phyloP scores from a whole-genome alignment of 1,284 basidiomycete genomes.

The Taiwanofungus camphoratus region DNA sequence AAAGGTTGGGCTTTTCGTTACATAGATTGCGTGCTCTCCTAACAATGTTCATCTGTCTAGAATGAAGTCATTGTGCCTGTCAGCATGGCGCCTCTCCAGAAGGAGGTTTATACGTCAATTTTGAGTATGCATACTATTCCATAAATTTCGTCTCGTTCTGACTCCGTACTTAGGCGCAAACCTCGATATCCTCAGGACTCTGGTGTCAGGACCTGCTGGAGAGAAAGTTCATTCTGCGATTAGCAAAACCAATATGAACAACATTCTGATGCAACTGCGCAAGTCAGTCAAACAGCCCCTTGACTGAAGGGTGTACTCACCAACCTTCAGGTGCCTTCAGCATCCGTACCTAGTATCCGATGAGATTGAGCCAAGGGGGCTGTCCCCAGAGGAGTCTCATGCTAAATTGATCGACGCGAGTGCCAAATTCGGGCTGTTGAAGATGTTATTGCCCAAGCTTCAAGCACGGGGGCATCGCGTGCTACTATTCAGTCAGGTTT shows the following conservation, averaged over 20 bases:
- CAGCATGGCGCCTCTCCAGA: constrained; percentile 85
- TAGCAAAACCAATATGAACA: constrained; percentile 56
- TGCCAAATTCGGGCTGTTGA: constrained; percentile 84
- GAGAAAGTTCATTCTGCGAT: constrained; percentile 30
- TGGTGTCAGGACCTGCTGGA: constrained; percentile 36
- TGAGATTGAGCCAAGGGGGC: constrained; percentile 73
- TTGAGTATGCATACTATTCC: constrained; percentile 43
- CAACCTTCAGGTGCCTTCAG: constrained; percentile 60
- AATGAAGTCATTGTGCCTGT: constrained; percentile 91
- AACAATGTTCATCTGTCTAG: constrained; percentile 24
- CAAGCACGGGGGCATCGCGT: constrained; percentile 89
- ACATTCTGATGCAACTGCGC: constrained; percentile 81
- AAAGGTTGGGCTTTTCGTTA: constrained; percentile 48
- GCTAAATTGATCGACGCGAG: constrained; percentile 81
- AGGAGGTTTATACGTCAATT: constrained; percentile 83
- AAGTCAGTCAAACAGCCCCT: constrained; percentile 46
- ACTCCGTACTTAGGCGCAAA: constrained; percentile 51
- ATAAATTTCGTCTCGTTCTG: not conserved
- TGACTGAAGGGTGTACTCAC: constrained; percentile 2
- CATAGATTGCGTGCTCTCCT: not conserved
- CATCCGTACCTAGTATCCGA: constrained; percentile 87
- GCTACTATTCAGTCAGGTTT: constrained; percentile 95
- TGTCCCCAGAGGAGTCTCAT: constrained; percentile 61
- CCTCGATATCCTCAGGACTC: constrained; percentile 53
- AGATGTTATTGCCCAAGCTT: constrained; percentile 79